phyloP scores from a whole-genome alignment of 192 early-diverging fungal genomes.

The Spizellomyces sp. region DNA sequence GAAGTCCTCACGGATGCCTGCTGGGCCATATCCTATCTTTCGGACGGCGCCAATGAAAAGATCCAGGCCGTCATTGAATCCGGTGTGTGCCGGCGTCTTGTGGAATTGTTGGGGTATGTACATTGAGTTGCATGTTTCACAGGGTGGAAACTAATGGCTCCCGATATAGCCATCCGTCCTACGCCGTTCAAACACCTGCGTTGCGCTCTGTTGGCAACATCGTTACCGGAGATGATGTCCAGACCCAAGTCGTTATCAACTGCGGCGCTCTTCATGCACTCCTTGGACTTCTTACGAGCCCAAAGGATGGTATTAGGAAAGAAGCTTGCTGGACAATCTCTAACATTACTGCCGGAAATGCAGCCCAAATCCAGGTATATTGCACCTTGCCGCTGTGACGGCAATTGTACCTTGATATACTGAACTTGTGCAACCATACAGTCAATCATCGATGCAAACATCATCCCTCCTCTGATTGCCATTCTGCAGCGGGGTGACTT shows the following conservation, averaged over 20 bases:
- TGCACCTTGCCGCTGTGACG: too few relatives aligned
- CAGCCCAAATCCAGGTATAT: conserved; percentile 76
- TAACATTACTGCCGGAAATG: conserved; percentile 97
- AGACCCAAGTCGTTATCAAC: conserved; percentile 96
- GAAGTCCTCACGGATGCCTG: conserved; percentile 98
- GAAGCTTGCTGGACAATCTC: conserved; percentile 99
- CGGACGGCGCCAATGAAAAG: conserved; percentile 95
- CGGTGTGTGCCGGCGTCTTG: conserved; percentile 89
- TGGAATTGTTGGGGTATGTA: conserved; percentile 80
- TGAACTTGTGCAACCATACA: conserved; percentile 39
- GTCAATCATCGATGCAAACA: conserved; percentile 91
- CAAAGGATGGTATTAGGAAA: conserved; percentile 96
- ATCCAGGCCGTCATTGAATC: conserved; percentile 97
- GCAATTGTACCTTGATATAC: too few relatives aligned
- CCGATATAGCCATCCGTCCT: conserved; percentile 63
- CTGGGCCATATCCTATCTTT: conserved; percentile 99
- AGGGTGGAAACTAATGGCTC: not conserved
- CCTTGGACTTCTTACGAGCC: conserved; percentile 77
- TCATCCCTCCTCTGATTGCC: conserved; percentile 88
- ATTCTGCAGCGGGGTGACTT: conserved; percentile 89
- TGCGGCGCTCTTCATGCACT: conserved; percentile 83
- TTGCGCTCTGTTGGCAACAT: conserved; percentile 98
- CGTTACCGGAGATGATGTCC: conserved; percentile 96
- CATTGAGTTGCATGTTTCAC: not conserved
- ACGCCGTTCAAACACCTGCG: conserved; percentile 93